These are phyloP conservation scores for Amanita molliuscula DNA, from an alignment of 768 basidiomycete species.

Conservation along the genomic window DNA sequence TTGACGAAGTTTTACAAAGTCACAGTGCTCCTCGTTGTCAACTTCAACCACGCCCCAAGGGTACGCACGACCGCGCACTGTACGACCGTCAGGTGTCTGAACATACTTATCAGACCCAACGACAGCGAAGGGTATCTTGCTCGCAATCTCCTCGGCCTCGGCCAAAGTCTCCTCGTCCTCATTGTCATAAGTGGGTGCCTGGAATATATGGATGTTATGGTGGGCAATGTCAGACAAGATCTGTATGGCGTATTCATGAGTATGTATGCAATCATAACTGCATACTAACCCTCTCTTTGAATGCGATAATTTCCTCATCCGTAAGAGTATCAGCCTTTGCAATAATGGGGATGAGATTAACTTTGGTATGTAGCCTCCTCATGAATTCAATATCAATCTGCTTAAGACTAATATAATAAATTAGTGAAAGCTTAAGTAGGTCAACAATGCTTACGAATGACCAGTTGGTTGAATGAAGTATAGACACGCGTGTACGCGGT, in stretches of 20 bases:
- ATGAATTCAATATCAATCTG: constrained; percentile 99
- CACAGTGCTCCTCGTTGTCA: constrained; percentile 98
- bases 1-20: constrained; percentile 98
- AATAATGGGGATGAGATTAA: constrained; percentile 97
- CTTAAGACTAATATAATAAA: constrained; percentile 57
- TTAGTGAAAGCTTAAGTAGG: constrained; percentile 1
- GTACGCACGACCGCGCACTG: constrained; percentile 90
- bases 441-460: constrained; percentile 65
- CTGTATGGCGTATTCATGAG: constrained; percentile 25
- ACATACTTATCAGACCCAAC: constrained; percentile 90
- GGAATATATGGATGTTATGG: constrained; percentile 97
- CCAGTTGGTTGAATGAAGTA: constrained; percentile 99
- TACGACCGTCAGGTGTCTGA: constrained; percentile 74
- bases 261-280: constrained; percentile 4
- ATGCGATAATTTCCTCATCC: constrained; percentile 86
- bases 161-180: constrained; percentile 98
- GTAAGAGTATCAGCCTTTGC: constrained; percentile 98
- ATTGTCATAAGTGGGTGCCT: constrained; percentile 94
- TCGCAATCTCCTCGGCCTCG: constrained; percentile 94
- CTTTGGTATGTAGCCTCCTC: constrained; percentile 92
- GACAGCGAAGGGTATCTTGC: constrained; percentile 98
- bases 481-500: constrained; percentile 95
- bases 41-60: constrained; percentile 99
- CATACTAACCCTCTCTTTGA: constrained; percentile 77
- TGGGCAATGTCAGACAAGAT: constrained; percentile 88